Conservation (phyloP, 306 rosid genomes). For the Lathyrus sativus region DNA sequence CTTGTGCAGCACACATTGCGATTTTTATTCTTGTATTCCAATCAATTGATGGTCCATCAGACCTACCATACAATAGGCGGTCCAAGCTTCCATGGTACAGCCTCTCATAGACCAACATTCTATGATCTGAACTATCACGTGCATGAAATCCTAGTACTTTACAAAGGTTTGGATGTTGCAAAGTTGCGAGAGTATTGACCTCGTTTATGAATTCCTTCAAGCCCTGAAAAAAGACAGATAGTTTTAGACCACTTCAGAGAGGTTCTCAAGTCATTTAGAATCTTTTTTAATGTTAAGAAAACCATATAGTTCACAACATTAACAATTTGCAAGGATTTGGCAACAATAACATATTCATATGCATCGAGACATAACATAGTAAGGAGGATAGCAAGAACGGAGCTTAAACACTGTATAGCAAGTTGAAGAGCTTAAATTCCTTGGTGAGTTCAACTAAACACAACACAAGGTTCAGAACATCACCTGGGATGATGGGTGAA, state of each 20-base stretch:
- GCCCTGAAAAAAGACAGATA: slow-evolving; percentile 58
- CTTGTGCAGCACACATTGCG: slow-evolving; percentile 91
- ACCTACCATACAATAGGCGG: slow-evolving; percentile 78
- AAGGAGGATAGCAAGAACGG: slow-evolving; percentile 11
- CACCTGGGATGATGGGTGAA: slow-evolving; percentile 85
- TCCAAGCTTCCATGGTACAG: slow-evolving; percentile 93
- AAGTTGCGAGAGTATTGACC: slow-evolving; percentile 70
- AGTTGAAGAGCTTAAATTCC: slow-evolving; percentile 10
- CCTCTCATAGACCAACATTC: slow-evolving; percentile 89
- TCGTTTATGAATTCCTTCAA: slow-evolving; percentile 83
- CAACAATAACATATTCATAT: slow-evolving; percentile 3
- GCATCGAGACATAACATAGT: not conserved
- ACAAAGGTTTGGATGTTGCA: slow-evolving; percentile 98
- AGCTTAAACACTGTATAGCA: not conserved
- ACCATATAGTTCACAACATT: not conserved
- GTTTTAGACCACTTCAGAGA: slow-evolving; percentile 29
- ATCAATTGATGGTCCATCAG: slow-evolving; percentile 93
- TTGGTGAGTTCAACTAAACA: slow-evolving; percentile 5
- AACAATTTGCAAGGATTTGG: slow-evolving; percentile 23
- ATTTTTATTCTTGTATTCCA: slow-evolving; percentile 97
- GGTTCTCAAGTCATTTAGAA: not conserved
- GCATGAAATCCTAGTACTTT: slow-evolving; percentile 94
- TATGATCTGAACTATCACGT: slow-evolving; percentile 77
- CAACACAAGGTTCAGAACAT: slow-evolving; percentile 9
- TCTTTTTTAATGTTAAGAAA: not conserved